phyloP scores from a whole-genome alignment of 2,329 filamentous ascomycete genomes.

The Fusarium camptoceras region DNA sequence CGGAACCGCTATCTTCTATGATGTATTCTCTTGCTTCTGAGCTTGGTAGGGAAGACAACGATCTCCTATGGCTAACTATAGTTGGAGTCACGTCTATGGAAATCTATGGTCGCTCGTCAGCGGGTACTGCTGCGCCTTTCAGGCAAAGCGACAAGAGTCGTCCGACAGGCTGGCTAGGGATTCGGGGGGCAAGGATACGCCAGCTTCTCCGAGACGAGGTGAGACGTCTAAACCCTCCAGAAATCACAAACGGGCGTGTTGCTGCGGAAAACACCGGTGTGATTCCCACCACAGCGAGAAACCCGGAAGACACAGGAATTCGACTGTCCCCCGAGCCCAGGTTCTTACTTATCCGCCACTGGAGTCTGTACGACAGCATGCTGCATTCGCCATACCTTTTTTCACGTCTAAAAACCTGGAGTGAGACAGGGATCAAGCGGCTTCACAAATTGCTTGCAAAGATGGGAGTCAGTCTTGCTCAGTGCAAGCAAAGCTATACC shows the following conservation, averaged over 20 bases:
- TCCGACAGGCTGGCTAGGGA: constrained; percentile 81
- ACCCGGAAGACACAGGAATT: constrained; percentile 91
- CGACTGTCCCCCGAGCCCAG: constrained; percentile 92
- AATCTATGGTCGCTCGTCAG: constrained; percentile 86
- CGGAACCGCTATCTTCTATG: constrained; percentile 93
- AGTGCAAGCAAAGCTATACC: constrained; percentile 95
- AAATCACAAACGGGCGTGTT: constrained; percentile 70
- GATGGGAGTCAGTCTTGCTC: constrained; percentile 94
- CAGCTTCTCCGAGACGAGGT: constrained; percentile 93
- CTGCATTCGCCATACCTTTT: constrained; percentile 95
- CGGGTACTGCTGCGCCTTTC: constrained; percentile 75
- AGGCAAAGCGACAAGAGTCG: constrained; percentile 66
- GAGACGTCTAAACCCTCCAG: constrained; percentile 87
- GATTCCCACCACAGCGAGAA: constrained; percentile 88
- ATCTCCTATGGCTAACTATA: constrained; percentile 93
- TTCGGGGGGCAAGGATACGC: constrained; percentile 84
- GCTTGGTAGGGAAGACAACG: constrained; percentile 95
- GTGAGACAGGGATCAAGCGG: constrained; percentile 85
- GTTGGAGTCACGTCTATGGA: constrained; percentile 96
- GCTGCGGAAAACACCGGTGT: constrained; percentile 78
- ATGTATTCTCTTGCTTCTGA: constrained; percentile 95
- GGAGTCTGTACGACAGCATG: constrained; percentile 99
- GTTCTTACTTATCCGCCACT: constrained; percentile 92
- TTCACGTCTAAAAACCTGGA: constrained; percentile 93
- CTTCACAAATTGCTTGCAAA: constrained; percentile 95